Evolutionary conservation across 805 yeast genomes (phyloP), one percentile per base, ranked within the genome.

Genomic region (Metschnikowia orientalis): DNA sequence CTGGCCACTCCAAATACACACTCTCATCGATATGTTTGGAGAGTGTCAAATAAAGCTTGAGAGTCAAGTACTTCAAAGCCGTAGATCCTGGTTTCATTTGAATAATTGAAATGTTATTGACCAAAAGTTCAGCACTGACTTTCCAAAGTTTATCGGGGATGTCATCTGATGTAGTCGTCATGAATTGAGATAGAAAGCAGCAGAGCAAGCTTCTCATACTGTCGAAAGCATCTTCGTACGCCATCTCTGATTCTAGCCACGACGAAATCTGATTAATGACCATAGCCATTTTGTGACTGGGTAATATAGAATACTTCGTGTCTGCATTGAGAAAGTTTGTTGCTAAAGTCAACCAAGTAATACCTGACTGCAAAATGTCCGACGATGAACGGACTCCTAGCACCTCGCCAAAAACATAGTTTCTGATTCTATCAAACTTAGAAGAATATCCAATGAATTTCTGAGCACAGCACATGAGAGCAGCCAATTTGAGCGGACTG

Each of bases 201-300:
- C 77, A 52, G 15, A 82, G 47, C 18, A 67, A 72, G 13, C 75
- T 53, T 50, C 90, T 66, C 18, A 77, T 53, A 4, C 63, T 53
- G 11, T 61, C 47, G 40, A 82, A 85, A 5, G 59, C 69, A 0
- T 60, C 55, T 12, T 79, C 86, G 51, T 74, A 81, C 1, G 81
- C 75, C 31, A 69, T 45, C 13, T 76, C 86, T 10, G 79, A 67
- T 15, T 77, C 82, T 14, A 80, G 44, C 85, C 89, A 81, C 12
- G 57, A 57, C 4, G 55, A 49, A 1, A 87, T 42, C 4, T 73
- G 68, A 25, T 64, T 70, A 12, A 84, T 40, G 6, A 81, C 56
- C 85, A 82, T 75, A 26, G 67, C 71, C 23, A 81, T 59, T 44
- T 92, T 69, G 48, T 79, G 88, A 3, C 72, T 64, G 5, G 85